Percentiles rank a stretch among this genome's conserved stretches.
Evolutionary conservation across 2,329 filamentous ascomycete species (phyloP).

Genomic region (Aspergillus uvarum): DNA sequence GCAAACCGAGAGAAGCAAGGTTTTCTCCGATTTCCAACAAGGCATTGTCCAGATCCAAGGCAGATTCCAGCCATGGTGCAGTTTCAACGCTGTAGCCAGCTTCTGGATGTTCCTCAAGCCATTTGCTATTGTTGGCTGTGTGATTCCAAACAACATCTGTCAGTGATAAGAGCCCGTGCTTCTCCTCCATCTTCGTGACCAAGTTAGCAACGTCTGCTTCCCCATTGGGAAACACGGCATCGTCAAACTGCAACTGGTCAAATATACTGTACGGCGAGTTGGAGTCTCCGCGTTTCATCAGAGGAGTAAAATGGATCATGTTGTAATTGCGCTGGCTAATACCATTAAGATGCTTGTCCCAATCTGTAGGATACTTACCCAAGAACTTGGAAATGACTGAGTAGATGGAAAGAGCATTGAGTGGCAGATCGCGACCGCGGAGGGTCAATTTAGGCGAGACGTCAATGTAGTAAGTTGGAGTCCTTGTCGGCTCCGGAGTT

Average conservation of each 20-base stretch:
- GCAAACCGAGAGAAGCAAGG: slow-evolving; percentile 68
- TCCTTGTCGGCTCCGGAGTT: slow-evolving; percentile 61
- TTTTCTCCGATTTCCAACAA: slow-evolving; percentile 65
- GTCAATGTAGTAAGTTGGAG: slow-evolving; percentile 86
- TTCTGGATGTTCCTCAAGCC: slow-evolving; percentile 92
- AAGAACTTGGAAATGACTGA: slow-evolving; percentile 98
- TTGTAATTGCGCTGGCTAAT: slow-evolving; percentile 94
- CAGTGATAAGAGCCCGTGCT: slow-evolving; percentile 80
- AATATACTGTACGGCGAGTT: slow-evolving; percentile 98
- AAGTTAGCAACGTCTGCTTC: slow-evolving; percentile 77
- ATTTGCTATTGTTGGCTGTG: slow-evolving; percentile 91
- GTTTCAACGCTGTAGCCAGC: slow-evolving; percentile 92
- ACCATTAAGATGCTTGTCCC: slow-evolving; percentile 83
- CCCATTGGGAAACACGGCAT: slow-evolving; percentile 75
- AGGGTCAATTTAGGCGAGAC: slow-evolving; percentile 79
- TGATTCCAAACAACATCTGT: slow-evolving; percentile 98
- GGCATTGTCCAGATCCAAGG: slow-evolving; percentile 73
- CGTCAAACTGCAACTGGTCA: slow-evolving; percentile 87
- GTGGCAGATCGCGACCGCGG: slow-evolving; percentile 70
- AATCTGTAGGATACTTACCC: slow-evolving; percentile 85
- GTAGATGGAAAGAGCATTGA: slow-evolving; percentile 86
- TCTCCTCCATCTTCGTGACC: slow-evolving; percentile 76
- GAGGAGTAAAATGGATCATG: slow-evolving; percentile 96
- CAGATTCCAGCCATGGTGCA: slow-evolving; percentile 68
- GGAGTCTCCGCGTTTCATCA: slow-evolving; percentile 83